A percentile compares a stretch with the other conserved stretches of the same genome.
phyloP scores from a whole-genome alignment of 1,284 basidiomycete species.

The Tilletia walkeri region DNA sequence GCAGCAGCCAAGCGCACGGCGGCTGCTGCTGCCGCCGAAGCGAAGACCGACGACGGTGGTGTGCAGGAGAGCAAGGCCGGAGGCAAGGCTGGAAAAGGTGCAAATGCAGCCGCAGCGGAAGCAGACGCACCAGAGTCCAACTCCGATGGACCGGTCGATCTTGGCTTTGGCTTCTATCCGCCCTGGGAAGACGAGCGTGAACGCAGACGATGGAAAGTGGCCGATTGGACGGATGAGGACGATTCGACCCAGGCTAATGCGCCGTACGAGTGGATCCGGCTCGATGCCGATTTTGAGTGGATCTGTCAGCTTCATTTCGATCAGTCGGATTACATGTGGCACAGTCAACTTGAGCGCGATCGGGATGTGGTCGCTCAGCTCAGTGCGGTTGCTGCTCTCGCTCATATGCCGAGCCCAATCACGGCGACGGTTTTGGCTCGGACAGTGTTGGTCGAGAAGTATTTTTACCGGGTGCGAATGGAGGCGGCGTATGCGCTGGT shows the following conservation, averaged over 20 bases:
- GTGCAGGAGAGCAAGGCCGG: neutral
- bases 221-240: conserved; percentile 97
- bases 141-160: conserved; percentile 75
- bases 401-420: conserved; percentile 78
- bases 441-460: conserved; percentile 89
- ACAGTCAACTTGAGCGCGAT: conserved; percentile 91
- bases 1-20: conserved; percentile 71
- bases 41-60: neutral
- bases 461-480: conserved; percentile 94
- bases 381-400: conserved; percentile 59
- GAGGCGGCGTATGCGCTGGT: conserved; percentile 87
- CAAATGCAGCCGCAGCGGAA: conserved; percentile 28
- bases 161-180: conserved; percentile 84
- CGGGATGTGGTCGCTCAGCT: conserved; percentile 84
- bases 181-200: conserved; percentile 80
- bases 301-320: conserved; percentile 86
- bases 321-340: conserved; percentile 98
- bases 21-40: conserved; percentile 76
- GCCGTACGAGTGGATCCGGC: conserved; percentile 98
- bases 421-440: conserved; percentile 87
- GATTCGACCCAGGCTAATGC: conserved; percentile 78
- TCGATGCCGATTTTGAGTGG: conserved; percentile 99
- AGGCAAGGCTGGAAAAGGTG: conserved; percentile 46
- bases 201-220: conserved; percentile 80
- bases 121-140: conserved; percentile 75